Percentiles rank a stretch among this genome's conserved stretches.
These are phyloP conservation scores for Beauveria rudraprayagi DNA, from an alignment of 2,329 filamentous ascomycete species.

Conservation along the genomic window DNA sequence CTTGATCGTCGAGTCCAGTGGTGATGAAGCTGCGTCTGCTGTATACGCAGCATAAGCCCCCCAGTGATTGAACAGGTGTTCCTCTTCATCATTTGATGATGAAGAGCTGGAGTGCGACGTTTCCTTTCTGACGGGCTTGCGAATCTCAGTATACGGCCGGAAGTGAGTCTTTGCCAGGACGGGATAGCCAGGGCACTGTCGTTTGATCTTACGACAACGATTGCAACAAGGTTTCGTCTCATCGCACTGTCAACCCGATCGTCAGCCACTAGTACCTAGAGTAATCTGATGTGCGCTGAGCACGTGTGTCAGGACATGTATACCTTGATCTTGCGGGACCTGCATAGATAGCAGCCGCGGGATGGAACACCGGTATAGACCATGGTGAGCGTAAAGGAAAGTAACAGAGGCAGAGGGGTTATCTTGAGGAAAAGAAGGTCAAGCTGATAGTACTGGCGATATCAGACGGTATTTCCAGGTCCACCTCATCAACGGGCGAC, in stretches of 20 bases:
- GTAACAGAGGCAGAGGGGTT: background rate
- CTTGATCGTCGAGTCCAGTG: background rate
- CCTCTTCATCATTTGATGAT: background rate
- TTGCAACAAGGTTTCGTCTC: constrained; percentile 1
- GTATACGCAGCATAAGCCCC: background rate
- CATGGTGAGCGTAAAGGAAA: background rate
- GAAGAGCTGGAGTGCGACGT: background rate
- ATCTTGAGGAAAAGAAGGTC: background rate
- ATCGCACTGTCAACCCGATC: background rate
- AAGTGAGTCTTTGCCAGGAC: background rate
- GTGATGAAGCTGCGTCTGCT: background rate
- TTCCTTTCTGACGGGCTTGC: background rate
- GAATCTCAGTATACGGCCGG: background rate
- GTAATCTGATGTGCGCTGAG: background rate
- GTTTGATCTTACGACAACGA: constrained; percentile 2
- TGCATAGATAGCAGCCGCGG: constrained; percentile 3
- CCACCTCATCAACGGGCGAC: no score
- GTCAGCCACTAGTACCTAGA: background rate
- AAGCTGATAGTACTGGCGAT: background rate
- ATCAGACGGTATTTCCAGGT: background rate
- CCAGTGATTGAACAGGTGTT: background rate
- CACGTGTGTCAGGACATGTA: background rate
- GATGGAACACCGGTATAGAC: constrained; percentile 2
- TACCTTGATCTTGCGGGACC: constrained; percentile 5
- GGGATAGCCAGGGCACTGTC: constrained; percentile 1